Percentiles rank a stretch among this genome's conserved stretches.
Conservation (phyloP, 1,284 basidiomycete species). For the Peniophora sp. region DNA sequence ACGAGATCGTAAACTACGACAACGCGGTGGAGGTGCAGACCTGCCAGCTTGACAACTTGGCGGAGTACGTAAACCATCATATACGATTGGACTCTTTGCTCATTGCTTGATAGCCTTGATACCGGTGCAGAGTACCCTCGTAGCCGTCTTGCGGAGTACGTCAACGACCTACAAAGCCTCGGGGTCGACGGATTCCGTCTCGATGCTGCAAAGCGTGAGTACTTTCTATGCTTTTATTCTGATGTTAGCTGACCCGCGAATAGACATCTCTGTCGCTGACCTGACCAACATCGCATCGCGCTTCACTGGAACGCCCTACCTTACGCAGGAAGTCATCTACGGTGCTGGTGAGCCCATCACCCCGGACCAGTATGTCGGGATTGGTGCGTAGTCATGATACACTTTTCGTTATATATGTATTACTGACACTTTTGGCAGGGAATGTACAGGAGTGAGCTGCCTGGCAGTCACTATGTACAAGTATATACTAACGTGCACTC, state of each 20-base stretch:
- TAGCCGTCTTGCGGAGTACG: slow-evolving; percentile 43
- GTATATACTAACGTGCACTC: not conserved
- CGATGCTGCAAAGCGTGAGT: slow-evolving; percentile 59
- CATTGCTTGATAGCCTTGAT: slow-evolving; percentile 46
- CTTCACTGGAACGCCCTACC: slow-evolving; percentile 10
- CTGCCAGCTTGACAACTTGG: slow-evolving; percentile 47
- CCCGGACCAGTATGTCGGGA: slow-evolving; percentile 18
- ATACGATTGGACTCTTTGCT: not conserved
- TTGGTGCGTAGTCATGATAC: slow-evolving; percentile 10
- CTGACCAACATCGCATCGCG: slow-evolving; percentile 13
- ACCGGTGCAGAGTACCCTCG: slow-evolving; percentile 59
- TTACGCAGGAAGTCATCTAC: slow-evolving; percentile 14
- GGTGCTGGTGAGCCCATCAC: slow-evolving; percentile 7
- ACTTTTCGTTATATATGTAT: not conserved
- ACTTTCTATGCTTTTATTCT: not conserved
- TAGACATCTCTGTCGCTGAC: slow-evolving; percentile 16
- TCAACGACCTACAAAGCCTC: slow-evolving; percentile 51
- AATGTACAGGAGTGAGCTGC: slow-evolving; percentile 52
- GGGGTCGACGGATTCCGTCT: slow-evolving; percentile 59
- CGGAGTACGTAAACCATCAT: slow-evolving; percentile 36
- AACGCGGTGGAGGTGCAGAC: slow-evolving; percentile 50
- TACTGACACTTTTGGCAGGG: slow-evolving; percentile 23
- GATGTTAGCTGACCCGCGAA: not conserved
- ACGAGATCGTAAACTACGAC: slow-evolving; percentile 49
- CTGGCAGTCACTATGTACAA: not conserved